Percentiles rank a stretch among this genome's conserved stretches.
Conservation (phyloP, 306 rosid genomes). For the Purshia tridentata region DNA sequence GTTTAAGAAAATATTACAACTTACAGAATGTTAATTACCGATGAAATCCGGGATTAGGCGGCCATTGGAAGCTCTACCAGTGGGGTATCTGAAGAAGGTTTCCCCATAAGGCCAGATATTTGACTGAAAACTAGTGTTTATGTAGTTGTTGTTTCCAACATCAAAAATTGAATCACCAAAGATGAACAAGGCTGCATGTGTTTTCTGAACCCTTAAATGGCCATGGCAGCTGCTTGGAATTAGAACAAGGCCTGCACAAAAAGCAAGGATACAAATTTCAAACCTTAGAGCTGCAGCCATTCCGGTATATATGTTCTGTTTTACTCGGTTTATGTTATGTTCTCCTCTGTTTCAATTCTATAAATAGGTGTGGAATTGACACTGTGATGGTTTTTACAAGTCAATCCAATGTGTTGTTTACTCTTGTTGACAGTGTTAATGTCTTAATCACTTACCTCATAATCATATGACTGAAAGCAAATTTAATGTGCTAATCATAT, state of each 20-base stretch:
- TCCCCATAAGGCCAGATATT: constrained; percentile 41
- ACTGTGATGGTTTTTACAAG: too few species aligned
- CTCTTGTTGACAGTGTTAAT: too few species aligned
- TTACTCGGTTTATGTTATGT: background rate
- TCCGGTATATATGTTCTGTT: background rate
- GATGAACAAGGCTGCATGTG: constrained; percentile 32
- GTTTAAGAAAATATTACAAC: too few species aligned
- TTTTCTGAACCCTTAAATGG: background rate
- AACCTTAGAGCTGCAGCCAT: constrained; percentile 10
- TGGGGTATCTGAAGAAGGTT: constrained; percentile 37
- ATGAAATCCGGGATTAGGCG: constrained; percentile 44
- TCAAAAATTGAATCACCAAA: constrained; percentile 48
- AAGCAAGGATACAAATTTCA: background rate
- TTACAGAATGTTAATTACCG: constrained; percentile 12
- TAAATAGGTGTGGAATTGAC: background rate
- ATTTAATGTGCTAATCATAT: too few species aligned
- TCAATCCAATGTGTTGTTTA: too few species aligned
- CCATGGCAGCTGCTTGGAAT: background rate
- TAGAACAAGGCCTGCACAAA: background rate
- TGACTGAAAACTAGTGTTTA: constrained; percentile 35
- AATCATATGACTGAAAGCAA: too few species aligned
- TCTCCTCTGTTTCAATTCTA: background rate
- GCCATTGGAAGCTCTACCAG: constrained; percentile 46
- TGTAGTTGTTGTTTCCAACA: constrained; percentile 47
- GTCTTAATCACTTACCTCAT: too few species aligned